These are phyloP conservation scores for Aspergillus nanangensis DNA, from an alignment of 495 filamentous ascomycete species.

Conservation along the genomic window DNA sequence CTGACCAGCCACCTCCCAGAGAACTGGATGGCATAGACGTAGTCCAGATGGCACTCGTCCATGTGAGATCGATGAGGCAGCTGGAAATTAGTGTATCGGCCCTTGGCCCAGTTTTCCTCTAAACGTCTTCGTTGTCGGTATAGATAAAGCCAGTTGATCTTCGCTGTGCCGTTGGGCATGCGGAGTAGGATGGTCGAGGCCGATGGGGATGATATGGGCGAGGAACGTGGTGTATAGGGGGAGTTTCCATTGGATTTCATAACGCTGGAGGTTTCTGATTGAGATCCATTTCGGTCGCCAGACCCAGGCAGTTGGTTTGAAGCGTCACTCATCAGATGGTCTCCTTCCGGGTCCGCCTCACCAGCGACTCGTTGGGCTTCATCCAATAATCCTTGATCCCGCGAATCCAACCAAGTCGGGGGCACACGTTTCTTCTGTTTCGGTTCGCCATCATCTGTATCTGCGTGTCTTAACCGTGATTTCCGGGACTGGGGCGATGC, in stretches of 20 bases:
- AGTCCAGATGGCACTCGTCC: slow-evolving; percentile 84
- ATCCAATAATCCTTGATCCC: slow-evolving; percentile 9
- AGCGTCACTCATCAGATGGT: slow-evolving; percentile 45
- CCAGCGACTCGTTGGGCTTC: slow-evolving; percentile 12
- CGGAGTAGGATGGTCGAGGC: slow-evolving; percentile 31
- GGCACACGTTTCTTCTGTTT: slow-evolving; percentile 50
- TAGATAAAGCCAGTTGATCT: slow-evolving; percentile 58
- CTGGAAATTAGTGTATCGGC: slow-evolving; percentile 79
- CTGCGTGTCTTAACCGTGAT: slow-evolving; percentile 35
- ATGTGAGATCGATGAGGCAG: slow-evolving; percentile 77
- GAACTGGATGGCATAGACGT: slow-evolving; percentile 93
- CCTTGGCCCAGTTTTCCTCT: slow-evolving; percentile 88
- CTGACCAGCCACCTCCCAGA: slow-evolving; percentile 83
- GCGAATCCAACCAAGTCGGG: slow-evolving; percentile 36
- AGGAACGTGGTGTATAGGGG: slow-evolving; percentile 14
- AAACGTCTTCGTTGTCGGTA: slow-evolving; percentile 83
- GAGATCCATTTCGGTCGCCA: slow-evolving; percentile 1
- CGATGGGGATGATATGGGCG: slow-evolving; percentile 22
- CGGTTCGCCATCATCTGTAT: slow-evolving; percentile 44
- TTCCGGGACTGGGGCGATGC: slow-evolving; percentile 40
- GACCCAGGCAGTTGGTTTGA: slow-evolving; percentile 16
- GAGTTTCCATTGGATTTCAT: slow-evolving; percentile 7
- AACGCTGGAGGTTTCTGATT: slow-evolving; percentile 3
- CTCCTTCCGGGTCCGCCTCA: slow-evolving; percentile 45
- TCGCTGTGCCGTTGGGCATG: slow-evolving; percentile 28